Evolutionary conservation across 768 basidiomycete species (phyloP).

Genomic region (Auriscalpium orientale): DNA sequence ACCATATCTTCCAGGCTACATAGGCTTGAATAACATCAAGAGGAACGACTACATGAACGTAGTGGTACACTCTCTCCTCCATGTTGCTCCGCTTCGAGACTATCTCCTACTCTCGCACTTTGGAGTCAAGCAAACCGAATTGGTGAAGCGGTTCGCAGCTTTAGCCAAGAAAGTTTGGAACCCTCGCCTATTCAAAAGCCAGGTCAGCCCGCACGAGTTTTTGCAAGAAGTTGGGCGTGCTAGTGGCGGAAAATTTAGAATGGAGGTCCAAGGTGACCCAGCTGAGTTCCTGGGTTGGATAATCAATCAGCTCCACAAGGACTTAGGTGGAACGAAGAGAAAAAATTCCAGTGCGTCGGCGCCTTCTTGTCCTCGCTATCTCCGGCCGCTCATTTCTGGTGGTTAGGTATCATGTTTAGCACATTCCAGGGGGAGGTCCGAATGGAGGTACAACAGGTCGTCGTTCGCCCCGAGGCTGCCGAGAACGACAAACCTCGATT

Average conservation of each 20-base stretch:
- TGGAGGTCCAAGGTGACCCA: constrained; percentile 94
- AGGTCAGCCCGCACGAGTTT: constrained; percentile 98
- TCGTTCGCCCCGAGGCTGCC: constrained; percentile 71
- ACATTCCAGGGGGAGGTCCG: constrained; percentile 93
- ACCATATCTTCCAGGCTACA: constrained; percentile 86
- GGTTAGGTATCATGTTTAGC: constrained; percentile 78
- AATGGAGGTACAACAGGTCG: constrained; percentile 88
- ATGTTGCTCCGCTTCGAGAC: constrained; percentile 84
- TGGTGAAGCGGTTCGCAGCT: constrained; percentile 79
- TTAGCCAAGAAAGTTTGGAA: constrained; percentile 96
- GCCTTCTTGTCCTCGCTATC: constrained; percentile 7
- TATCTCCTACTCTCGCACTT: constrained; percentile 75
- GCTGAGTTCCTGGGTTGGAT: constrained; percentile 95
- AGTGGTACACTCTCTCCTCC: constrained; percentile 87
- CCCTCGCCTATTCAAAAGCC: constrained; percentile 90
- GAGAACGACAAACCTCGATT: constrained; percentile 81
- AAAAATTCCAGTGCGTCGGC: constrained; percentile 71
- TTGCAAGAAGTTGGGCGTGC: constrained; percentile 92
- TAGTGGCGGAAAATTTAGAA: constrained; percentile 83
- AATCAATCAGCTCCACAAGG: constrained; percentile 86
- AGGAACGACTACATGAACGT: constrained; percentile 97
- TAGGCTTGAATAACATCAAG: constrained; percentile 98
- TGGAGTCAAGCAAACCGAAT: constrained; percentile 71
- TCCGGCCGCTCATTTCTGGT: constrained; percentile 11
- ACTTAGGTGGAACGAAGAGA: constrained; percentile 92